Conservation (phyloP, 331 rosid species). For the Cucumis variabilis region DNA sequence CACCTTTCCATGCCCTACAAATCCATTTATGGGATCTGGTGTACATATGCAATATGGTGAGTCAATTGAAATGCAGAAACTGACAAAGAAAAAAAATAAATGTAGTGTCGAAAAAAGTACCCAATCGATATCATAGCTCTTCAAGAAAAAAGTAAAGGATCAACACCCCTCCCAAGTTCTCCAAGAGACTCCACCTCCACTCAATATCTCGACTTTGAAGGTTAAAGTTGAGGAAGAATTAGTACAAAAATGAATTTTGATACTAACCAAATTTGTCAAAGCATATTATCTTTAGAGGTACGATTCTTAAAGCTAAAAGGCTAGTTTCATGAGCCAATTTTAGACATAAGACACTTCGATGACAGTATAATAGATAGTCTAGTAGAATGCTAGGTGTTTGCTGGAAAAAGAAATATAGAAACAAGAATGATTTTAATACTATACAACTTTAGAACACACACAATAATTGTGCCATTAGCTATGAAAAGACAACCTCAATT, state of each 20-base stretch:
- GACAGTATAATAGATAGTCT: neutral
- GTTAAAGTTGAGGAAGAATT: neutral
- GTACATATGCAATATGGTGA: slow-evolving; percentile 26
- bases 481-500: neutral
- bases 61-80: slow-evolving; percentile 14
- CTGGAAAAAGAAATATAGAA: neutral
- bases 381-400: neutral
- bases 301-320: neutral
- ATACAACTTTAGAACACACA: neutral
- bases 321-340: neutral
- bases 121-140: slow-evolving; percentile 90
- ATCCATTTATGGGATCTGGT: slow-evolving; percentile 97
- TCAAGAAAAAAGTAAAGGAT: neutral
- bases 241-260: neutral
- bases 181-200: neutral
- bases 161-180: neutral
- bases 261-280: neutral
- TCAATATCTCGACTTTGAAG: neutral
- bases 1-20: slow-evolving; percentile 99
- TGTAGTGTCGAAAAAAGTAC: slow-evolving; percentile 49
- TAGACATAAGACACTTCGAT: neutral
- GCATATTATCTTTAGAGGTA: neutral
- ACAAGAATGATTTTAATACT: neutral
- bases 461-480: neutral
- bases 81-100: slow-evolving; percentile 14